phyloP scores from a whole-genome alignment of 805 yeast species.

The Nakazawaea anatomiae region DNA sequence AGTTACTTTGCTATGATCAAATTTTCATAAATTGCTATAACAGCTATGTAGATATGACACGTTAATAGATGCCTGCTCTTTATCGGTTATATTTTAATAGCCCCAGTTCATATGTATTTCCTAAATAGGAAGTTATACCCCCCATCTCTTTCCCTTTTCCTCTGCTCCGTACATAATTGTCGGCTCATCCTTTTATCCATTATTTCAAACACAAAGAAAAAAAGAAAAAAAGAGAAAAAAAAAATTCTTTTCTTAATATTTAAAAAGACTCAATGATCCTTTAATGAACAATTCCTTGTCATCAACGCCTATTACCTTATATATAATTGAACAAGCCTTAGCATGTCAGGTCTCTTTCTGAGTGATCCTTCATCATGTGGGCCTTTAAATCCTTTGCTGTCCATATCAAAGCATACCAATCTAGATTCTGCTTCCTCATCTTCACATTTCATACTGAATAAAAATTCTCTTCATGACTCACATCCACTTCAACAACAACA shows the following conservation, averaged over 20 bases:
- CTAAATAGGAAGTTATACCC: background rate
- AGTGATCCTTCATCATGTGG: slow-evolving; percentile 33
- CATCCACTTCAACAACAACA: background rate
- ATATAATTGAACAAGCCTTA: background rate
- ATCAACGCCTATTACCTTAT: background rate
- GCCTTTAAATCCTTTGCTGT: slow-evolving; percentile 37
- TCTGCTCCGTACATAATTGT: background rate
- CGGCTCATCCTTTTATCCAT: too few relatives aligned
- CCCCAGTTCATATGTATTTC: background rate
- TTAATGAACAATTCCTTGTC: background rate
- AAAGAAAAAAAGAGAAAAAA: too few relatives aligned
- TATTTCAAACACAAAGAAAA: too few relatives aligned
- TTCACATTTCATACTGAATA: background rate
- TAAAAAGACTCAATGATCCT: background rate
- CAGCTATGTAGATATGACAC: too few relatives aligned
- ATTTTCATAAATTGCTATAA: too few relatives aligned
- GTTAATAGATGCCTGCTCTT: too few relatives aligned
- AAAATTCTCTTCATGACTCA: background rate
- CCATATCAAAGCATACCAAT: slow-evolving; percentile 34
- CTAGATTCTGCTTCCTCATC: background rate
- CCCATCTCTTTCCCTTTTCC: background rate
- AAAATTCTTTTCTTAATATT: too few relatives aligned
- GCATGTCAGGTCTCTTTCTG: slow-evolving; percentile 9
- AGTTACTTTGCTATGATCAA: too few relatives aligned
- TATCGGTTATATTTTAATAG: background rate